Percentiles rank a stretch among this genome's conserved stretches.
phyloP scores from a whole-genome alignment of 1,284 basidiomycete genomes.

The Ceratobasidium sp. region DNA sequence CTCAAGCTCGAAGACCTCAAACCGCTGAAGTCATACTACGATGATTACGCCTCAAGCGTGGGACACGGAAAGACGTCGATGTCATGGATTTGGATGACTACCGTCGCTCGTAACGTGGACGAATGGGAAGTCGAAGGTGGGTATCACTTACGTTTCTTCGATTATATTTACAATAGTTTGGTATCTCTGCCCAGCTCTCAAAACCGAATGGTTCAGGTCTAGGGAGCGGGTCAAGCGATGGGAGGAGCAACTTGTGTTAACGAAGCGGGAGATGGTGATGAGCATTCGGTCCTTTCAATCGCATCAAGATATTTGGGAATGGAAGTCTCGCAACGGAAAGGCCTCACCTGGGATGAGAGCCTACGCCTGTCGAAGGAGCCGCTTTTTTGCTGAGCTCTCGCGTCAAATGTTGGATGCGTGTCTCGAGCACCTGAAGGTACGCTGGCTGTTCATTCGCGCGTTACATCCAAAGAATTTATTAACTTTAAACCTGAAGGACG shows the following conservation, averaged over 20 bases:
- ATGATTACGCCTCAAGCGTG: not conserved
- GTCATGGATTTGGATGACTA: conserved; percentile 28
- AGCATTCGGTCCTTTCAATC: not conserved
- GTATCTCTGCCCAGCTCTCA: not conserved
- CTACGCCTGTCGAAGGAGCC: not conserved
- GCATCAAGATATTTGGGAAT: conserved; percentile 12
- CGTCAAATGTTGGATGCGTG: not conserved
- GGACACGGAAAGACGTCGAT: not conserved
- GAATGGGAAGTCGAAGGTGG: conserved; percentile 18
- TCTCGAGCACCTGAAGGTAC: not conserved
- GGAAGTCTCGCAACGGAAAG: not conserved
- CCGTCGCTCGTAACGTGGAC: not conserved
- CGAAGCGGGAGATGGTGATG: conserved; percentile 37
- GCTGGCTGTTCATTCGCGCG: not conserved
- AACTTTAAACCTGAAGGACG: not conserved
- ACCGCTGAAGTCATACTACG: not conserved
- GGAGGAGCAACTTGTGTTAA: conserved; percentile 22
- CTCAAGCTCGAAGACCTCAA: not conserved
- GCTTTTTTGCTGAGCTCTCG: not conserved
- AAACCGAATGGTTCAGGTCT: conserved; percentile 31
- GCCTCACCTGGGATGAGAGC: conserved; percentile 1
- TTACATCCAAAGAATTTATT: too few relatives aligned
- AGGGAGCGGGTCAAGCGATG: conserved; percentile 29
- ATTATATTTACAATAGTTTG: not conserved
- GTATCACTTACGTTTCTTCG: not conserved